Base-by-base conservation (phyloP, 2,329 filamentous ascomycete species). In the Alternaria solani region DNA sequence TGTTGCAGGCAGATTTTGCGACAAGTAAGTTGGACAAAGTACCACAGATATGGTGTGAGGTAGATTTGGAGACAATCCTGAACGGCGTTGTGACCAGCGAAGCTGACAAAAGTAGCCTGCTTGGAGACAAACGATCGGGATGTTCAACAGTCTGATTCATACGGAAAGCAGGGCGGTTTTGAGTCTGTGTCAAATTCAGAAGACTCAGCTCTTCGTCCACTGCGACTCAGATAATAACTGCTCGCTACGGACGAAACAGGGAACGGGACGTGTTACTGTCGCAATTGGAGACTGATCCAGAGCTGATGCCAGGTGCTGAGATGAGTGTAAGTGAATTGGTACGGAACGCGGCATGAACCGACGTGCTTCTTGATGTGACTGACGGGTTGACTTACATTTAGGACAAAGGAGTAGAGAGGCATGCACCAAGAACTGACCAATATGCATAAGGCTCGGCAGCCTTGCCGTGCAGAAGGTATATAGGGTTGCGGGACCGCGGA, bases 331-430 rank as follows among this genome's bases (percentile, higher is more conserved):
- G 75, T 69, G 62, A 63, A 60, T 62, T 67, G 66, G 63, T 66
- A 68, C 71, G 66, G 67, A 60, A 71, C 70, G 71, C 73, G 67
- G 72, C 74, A 74, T 70, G 64, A 55, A 39, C 43, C 62, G 72
- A 70, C 67, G 69, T 67, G 73, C 70, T 73, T 73, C 68, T 68
- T 57, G 67, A 70, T 62, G 67, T 73, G 73, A 71, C 63, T 66
- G 67, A 68, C 55, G 65, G 64, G 56, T 51, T 68, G 63, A 77
- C 75, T 77, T 76, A 78, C 75, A 72, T 72, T 63, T 55, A 59
- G 69, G 64, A 77, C 74, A 78, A 77, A 77, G 74, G 68, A 65
- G 56, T 59, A 68, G 68, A 77, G 67, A 77, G 68, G 76, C 74
- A 77, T 69, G 52, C 59, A 62, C 64, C 60, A 46, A 62, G 66